Conservation (phyloP, 345 rosid genomes). For the Melaleuca alternifolia region DNA sequence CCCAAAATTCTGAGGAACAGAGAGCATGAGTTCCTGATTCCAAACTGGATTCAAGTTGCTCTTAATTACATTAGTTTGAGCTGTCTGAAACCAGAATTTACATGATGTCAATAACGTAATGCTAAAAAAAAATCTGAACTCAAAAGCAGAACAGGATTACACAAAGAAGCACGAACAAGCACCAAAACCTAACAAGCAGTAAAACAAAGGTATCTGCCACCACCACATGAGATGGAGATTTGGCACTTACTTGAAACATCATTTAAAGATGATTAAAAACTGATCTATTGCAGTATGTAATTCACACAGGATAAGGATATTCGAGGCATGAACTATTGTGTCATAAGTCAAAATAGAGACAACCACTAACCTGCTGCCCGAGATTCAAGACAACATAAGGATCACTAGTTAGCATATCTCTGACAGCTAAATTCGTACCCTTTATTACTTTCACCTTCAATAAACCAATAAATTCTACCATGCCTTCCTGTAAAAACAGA, state of each 20-base stretch:
- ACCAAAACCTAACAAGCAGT: neutral
- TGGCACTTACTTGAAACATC: neutral
- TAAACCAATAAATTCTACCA: constrained; percentile 82
- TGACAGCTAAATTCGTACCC: constrained; percentile 70
- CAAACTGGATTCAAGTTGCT: constrained; percentile 79
- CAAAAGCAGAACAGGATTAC: neutral
- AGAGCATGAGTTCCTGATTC: constrained; percentile 77
- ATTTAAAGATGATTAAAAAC: neutral
- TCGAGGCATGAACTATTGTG: neutral
- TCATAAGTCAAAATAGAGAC: neutral
- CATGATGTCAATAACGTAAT: neutral
- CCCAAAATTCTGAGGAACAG: constrained; percentile 56
- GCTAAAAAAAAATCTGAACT: neutral
- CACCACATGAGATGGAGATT: neutral
- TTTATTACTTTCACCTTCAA: constrained; percentile 64
- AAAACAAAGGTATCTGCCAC: neutral
- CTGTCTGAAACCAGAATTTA: constrained; percentile 26
- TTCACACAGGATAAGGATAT: neutral
- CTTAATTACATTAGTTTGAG: constrained; percentile 33
- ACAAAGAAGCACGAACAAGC: neutral
- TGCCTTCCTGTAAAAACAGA: constrained; percentile 52
- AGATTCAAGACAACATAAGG: constrained; percentile 77
- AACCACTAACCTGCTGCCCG: constrained; percentile 64
- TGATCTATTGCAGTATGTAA: neutral
- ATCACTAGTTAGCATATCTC: constrained; percentile 97